A percentile compares a stretch with the other conserved stretches of the same genome.
Conservation (phyloP, 2,329 filamentous ascomycete genomes). For the Cytospora schulzeri region DNA sequence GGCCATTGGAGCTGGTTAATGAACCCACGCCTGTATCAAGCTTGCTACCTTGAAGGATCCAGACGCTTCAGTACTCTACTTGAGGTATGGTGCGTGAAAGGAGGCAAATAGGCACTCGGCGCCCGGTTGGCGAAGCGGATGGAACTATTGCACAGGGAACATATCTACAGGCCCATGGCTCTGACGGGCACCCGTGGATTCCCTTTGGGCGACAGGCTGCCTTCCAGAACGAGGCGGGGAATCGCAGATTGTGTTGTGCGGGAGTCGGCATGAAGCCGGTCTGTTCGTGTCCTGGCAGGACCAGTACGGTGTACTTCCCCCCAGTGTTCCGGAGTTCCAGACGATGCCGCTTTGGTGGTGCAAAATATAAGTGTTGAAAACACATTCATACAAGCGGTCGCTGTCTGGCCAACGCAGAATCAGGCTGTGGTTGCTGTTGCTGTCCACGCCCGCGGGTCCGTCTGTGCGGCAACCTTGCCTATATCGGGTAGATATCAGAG, state of each 20-base stretch:
- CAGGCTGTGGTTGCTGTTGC: constrained; percentile 2
- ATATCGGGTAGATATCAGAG: neutral
- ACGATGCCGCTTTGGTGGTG: neutral
- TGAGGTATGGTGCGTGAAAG: no score
- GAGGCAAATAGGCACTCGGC: no score
- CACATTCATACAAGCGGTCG: neutral
- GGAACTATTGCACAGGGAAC: neutral
- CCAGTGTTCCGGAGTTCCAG: neutral
- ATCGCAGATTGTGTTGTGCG: neutral
- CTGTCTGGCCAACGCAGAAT: neutral
- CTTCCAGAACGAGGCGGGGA: neutral
- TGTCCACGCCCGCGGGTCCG: no score
- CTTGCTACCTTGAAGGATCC: no score
- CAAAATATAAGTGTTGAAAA: neutral
- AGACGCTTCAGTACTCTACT: no score
- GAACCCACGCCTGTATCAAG: no score
- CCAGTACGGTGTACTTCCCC: neutral
- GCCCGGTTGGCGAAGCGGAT: neutral
- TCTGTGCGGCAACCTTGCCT: constrained; percentile 1
- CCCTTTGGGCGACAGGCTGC: neutral
- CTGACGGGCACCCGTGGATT: neutral
- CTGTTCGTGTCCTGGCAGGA: neutral
- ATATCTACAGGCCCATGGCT: neutral
- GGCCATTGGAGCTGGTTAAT: no score
- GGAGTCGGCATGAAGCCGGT: neutral